phyloP scores from a whole-genome alignment of 345 rosid species.

The Brassica nigra region DNA sequence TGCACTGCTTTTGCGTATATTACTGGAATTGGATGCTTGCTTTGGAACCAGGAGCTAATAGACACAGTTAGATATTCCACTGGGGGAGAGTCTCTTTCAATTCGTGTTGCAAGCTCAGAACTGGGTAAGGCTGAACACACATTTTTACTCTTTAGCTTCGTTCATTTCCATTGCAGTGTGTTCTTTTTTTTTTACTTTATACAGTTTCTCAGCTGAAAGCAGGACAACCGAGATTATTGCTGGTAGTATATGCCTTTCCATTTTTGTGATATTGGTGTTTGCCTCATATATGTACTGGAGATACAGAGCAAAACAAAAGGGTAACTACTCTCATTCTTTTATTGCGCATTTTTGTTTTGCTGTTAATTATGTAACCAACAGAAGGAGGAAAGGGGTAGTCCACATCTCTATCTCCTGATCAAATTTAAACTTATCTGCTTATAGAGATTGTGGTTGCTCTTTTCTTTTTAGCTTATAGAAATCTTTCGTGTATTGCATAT shows the following conservation, averaged over 20 bases:
- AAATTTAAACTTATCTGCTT: neutral
- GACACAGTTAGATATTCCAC: constrained; percentile 19
- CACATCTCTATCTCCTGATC: neutral
- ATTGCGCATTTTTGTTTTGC: neutral
- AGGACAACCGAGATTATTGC: constrained; percentile 20
- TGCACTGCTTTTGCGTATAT: constrained; percentile 41
- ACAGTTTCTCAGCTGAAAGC: constrained; percentile 27
- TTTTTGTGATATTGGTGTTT: constrained; percentile 18
- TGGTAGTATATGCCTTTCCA: constrained; percentile 23
- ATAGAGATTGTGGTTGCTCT: neutral
- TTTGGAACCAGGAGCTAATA: constrained; percentile 31
- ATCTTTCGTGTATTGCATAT: neutral
- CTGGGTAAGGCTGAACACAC: constrained; percentile 21
- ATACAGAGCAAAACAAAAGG: constrained; percentile 23
- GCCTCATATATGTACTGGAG: constrained; percentile 19
- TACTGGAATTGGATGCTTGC: constrained; percentile 38
- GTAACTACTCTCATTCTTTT: neutral
- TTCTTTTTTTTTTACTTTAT: neutral
- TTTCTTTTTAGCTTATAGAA: neutral
- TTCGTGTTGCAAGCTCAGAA: constrained; percentile 37
- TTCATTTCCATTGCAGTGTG: constrained; percentile 8
- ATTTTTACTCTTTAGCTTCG: neutral
- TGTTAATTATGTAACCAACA: neutral
- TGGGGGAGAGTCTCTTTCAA: constrained; percentile 19
- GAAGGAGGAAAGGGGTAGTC: neutral